Percentiles rank a stretch among this genome's conserved stretches.
Evolutionary conservation across 2,329 filamentous ascomycete genomes (phyloP).

Genomic region (Volutella citrinella): DNA sequence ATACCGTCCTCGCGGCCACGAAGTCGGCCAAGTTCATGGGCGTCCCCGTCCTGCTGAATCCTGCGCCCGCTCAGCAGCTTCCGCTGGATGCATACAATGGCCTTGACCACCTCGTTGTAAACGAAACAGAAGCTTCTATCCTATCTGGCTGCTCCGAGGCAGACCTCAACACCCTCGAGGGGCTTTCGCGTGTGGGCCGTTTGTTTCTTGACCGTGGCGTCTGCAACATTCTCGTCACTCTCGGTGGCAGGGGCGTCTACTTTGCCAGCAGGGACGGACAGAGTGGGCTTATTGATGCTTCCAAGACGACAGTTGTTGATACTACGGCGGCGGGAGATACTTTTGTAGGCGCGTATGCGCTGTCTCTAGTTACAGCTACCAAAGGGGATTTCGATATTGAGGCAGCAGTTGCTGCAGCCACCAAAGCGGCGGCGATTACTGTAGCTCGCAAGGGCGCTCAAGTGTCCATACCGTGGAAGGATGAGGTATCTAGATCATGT

Average conservation of each 20-base stretch:
- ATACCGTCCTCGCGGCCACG: constrained; percentile 62
- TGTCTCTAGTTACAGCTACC: constrained; percentile 58
- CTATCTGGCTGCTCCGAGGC: constrained; percentile 56
- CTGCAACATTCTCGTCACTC: constrained; percentile 74
- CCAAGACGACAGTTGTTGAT: constrained; percentile 76
- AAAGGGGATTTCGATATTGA: constrained; percentile 48
- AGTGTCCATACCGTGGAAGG: constrained; percentile 42
- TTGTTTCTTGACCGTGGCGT: constrained; percentile 70
- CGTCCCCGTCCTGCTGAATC: constrained; percentile 75
- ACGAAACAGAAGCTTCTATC: constrained; percentile 83
- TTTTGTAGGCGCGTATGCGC: constrained; percentile 84
- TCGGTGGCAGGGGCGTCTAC: constrained; percentile 77
- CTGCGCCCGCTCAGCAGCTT: constrained; percentile 70
- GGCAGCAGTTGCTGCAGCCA: constrained; percentile 55
- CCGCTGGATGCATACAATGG: constrained; percentile 63
- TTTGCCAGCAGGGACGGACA: constrained; percentile 47
- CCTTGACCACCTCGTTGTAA: constrained; percentile 79
- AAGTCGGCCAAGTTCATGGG: constrained; percentile 42
- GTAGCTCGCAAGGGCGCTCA: constrained; percentile 41
- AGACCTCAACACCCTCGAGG: constrained; percentile 45
- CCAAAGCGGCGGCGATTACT: constrained; percentile 39
- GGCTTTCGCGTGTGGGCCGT: constrained; percentile 45
- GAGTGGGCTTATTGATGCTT: constrained; percentile 55
- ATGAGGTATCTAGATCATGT: too few relatives aligned
- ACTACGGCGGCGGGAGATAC: constrained; percentile 94